Evolutionary conservation across 768 basidiomycete species (phyloP), one percentile per base, ranked within the genome.

Genomic region (Phanerodontia chrysosporium): DNA sequence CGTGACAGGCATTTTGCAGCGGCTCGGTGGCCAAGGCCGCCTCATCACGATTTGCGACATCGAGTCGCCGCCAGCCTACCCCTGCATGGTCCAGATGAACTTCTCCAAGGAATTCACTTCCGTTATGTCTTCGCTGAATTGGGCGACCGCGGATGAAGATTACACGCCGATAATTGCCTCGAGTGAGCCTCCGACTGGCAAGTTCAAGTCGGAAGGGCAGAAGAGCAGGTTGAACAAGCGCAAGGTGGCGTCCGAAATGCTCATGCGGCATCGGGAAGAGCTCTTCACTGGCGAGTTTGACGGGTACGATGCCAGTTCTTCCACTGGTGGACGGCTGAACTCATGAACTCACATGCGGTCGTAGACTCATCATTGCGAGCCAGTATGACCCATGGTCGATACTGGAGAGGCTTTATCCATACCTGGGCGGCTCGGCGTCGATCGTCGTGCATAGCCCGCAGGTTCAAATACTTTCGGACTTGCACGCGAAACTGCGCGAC

Each of bases 21-120:
- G 95, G 28, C 80, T 98, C 75, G 95, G 91, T 71, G 90, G 93
- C 27, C 75, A 85, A 66, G 97, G 96, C 21, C 81, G 84, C 52
- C 74, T 98, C 10, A 76, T 98, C 62, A 85, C 89, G 1, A 85
- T 99, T 62, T 91, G 88, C 64, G 92, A 95, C 62, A 83, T 87
- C 30, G 96, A 98, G 66, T 92, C 90, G 13, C 95, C 96, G 5
- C 96, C 97, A 7, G 89, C 93, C 44, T 96, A 92, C 71, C 90
- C 91, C 13, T 82, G 94, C 22, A 72, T 94, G 69, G 75, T 78
- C 2, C 78, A 87, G 59, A 93, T 98, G 92, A 98, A 98, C 73
- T 93, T 95, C 67, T 75, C 82, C 14, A 75, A 81, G 39, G 78
- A 82, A 45, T 67, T 80, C n/a, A 75, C 79, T 18, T 72, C 80